Evolutionary conservation across 176 grass and related monocot species (phyloP).

Genomic region (Oryza brachyantha): DNA sequence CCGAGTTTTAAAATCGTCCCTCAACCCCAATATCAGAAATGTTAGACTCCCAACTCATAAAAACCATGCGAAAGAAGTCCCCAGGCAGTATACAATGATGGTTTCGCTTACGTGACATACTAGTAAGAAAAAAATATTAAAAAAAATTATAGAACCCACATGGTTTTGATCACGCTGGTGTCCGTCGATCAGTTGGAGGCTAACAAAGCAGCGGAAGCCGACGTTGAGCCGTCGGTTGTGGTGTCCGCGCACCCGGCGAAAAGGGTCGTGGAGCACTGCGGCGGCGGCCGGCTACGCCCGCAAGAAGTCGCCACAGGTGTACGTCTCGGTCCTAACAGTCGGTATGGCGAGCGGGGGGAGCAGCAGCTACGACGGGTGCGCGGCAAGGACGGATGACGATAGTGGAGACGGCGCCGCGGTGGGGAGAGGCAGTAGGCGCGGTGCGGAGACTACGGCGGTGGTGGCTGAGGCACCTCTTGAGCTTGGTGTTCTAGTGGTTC

Average conservation of each 20-base stretch:
- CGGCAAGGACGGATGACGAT: neutral
- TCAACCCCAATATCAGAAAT: too few relatives aligned
- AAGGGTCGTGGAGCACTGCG: constrained; percentile 24
- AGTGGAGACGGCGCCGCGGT: neutral
- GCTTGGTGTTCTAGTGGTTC: constrained; percentile 98
- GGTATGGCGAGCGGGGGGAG: constrained; percentile 44
- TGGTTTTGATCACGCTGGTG: too few relatives aligned
- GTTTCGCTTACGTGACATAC: too few relatives aligned
- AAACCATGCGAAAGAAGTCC: too few relatives aligned
- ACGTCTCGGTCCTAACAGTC: constrained; percentile 56
- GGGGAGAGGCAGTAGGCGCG: neutral
- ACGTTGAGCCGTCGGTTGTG: constrained; percentile 11
- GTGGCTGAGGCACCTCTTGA: constrained; percentile 64
- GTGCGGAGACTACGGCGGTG: neutral
- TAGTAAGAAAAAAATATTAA: too few relatives aligned
- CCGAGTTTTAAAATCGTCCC: too few relatives aligned
- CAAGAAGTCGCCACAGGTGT: constrained; percentile 70
- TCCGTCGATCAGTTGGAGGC: constrained; percentile 43
- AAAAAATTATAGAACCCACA: too few relatives aligned
- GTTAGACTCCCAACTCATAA: too few relatives aligned
- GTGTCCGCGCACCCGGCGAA: neutral
- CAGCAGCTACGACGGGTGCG: neutral
- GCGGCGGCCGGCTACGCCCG: neutral
- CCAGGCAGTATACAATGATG: too few relatives aligned
- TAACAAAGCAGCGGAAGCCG: constrained; percentile 35